Evolutionary conservation across 2,329 filamentous ascomycete species (phyloP).

Genomic region (Harringtonia lauricola): DNA sequence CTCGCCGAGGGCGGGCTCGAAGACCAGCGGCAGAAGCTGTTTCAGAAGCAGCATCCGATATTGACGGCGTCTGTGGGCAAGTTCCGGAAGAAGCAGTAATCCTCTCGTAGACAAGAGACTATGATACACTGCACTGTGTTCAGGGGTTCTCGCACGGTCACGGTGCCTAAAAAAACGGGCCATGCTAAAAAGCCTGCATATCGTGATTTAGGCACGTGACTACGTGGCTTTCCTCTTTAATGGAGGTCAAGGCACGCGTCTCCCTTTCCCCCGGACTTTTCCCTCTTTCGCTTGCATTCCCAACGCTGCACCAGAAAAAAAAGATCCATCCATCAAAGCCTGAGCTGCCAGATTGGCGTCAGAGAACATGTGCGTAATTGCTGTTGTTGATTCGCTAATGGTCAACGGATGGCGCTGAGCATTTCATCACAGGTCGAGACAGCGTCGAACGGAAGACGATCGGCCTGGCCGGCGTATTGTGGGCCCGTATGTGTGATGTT

Average conservation of each 20-base stretch:
- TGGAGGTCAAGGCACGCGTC: not conserved
- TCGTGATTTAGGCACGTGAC: not conserved
- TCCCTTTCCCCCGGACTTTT: too few species aligned
- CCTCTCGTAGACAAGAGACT: too few species aligned
- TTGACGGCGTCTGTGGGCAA: constrained; percentile 11
- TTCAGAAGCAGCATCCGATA: constrained; percentile 12
- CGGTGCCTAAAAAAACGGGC: too few species aligned
- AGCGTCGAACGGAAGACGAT: constrained; percentile 2
- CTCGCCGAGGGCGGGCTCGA: constrained; percentile 16
- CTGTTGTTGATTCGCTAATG: too few species aligned
- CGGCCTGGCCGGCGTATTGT: constrained; percentile 12
- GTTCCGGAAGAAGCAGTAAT: constrained; percentile 13
- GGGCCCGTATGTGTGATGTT: constrained; percentile 18
- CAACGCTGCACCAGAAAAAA: too few species aligned
- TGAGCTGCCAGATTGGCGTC: too few species aligned
- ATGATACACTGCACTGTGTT: too few species aligned
- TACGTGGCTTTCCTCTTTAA: not conserved
- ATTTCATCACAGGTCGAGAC: constrained; percentile 5
- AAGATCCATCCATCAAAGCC: too few species aligned
- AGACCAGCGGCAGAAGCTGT: constrained; percentile 15
- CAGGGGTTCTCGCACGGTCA: too few species aligned
- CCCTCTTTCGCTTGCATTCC: too few species aligned
- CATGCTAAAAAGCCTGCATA: not conserved
- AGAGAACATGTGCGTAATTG: not conserved
- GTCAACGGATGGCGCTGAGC: too few species aligned